Percentiles rank a stretch among this genome's conserved stretches.
Evolutionary conservation across 192 early-diverging fungal species (phyloP).

Genomic region (Entomortierella beljakovae): DNA sequence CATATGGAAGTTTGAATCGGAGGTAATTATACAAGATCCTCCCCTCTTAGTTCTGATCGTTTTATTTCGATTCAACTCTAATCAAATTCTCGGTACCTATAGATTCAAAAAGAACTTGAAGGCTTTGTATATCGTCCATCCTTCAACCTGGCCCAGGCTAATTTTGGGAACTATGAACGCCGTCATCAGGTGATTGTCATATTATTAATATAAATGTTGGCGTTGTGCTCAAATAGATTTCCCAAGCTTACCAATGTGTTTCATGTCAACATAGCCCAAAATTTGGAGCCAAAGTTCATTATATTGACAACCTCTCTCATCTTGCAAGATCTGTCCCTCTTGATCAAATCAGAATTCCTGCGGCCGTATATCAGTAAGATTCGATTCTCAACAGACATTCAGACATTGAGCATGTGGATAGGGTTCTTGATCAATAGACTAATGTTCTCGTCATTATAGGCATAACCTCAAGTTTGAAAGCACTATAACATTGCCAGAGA

Average conservation of each 20-base stretch:
- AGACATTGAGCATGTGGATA: no score
- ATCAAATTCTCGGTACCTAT: slow-evolving; percentile 60
- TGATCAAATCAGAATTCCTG: slow-evolving; percentile 82
- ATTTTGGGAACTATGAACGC: slow-evolving; percentile 88
- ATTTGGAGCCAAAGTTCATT: slow-evolving; percentile 88
- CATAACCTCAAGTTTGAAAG: slow-evolving; percentile 58
- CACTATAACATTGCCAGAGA: slow-evolving; percentile 55
- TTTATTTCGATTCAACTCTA: not conserved
- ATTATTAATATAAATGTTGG: not conserved
- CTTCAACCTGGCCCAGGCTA: slow-evolving; percentile 84
- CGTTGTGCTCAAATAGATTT: no score
- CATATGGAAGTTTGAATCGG: slow-evolving; percentile 84
- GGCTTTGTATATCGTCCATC: slow-evolving; percentile 91
- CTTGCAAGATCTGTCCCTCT: slow-evolving; percentile 76
- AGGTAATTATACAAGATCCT: slow-evolving; percentile 59
- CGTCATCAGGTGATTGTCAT: slow-evolving; percentile 76
- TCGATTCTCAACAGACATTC: no score
- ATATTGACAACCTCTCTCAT: slow-evolving; percentile 77
- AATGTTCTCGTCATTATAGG: slow-evolving; percentile 8
- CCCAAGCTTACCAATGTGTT: no score
- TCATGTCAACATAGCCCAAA: slow-evolving; percentile 74
- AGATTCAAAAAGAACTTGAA: slow-evolving; percentile 90
- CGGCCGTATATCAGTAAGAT: slow-evolving; percentile 69
- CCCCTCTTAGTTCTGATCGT: not conserved
- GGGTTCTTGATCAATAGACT: no score